phyloP scores from a whole-genome alignment of 2,329 filamentous ascomycete genomes.

The Aureobasidium lini region DNA sequence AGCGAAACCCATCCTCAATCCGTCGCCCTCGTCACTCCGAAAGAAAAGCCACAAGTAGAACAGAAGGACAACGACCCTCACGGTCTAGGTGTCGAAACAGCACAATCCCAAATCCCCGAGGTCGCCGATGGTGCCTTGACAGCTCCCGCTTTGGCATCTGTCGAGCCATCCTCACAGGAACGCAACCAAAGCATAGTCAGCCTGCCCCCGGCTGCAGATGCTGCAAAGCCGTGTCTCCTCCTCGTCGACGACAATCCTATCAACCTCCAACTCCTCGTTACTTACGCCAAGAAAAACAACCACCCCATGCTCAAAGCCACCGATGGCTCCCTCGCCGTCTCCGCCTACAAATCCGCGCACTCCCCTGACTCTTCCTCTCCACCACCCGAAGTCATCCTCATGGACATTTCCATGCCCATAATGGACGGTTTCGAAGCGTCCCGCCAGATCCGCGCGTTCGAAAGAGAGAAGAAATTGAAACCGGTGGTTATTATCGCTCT shows the following conservation, averaged over 20 bases:
- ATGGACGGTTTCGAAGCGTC: conserved; percentile 20
- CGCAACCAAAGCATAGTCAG: conserved; percentile 26
- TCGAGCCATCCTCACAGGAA: conserved; percentile 9
- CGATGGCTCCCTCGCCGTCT: conserved; percentile 39
- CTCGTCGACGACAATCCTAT: conserved; percentile 25
- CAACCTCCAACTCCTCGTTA: conserved; percentile 24
- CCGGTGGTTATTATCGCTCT: conserved; percentile 20
- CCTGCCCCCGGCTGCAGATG: neutral
- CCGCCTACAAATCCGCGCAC: conserved; percentile 25
- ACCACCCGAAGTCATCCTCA: conserved; percentile 29
- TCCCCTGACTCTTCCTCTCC: neutral
- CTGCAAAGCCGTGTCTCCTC: conserved; percentile 19
- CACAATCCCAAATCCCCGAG: neutral
- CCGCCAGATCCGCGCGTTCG: conserved; percentile 25
- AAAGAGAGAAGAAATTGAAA: conserved; percentile 20
- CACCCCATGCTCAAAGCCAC: conserved; percentile 34
- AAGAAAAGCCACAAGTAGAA: neutral
- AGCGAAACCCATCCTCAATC: neutral
- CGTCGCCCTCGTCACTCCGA: neutral
- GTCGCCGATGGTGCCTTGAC: neutral
- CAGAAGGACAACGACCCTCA: neutral
- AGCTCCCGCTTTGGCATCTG: neutral
- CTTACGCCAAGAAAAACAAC: conserved; percentile 25
- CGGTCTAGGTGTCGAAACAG: neutral
- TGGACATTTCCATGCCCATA: conserved; percentile 27